These are phyloP conservation scores for Earliella scabrosa DNA, from an alignment of 1,284 basidiomycete genomes.

Conservation along the genomic window DNA sequence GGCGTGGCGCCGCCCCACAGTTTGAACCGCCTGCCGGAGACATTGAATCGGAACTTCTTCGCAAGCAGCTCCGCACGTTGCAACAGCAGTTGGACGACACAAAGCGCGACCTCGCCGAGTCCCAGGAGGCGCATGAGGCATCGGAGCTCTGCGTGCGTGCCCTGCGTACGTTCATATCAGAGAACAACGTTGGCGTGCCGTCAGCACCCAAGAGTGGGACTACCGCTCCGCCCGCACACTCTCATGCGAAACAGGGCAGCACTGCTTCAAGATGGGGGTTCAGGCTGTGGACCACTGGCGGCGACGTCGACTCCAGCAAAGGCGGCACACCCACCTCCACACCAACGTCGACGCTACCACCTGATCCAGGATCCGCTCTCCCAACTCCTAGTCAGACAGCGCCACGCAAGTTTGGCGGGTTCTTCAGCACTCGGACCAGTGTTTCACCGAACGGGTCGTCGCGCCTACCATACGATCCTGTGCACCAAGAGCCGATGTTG, in stretches of 20 bases:
- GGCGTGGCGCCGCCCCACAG: constrained; percentile 43
- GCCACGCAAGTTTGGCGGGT: constrained; percentile 62
- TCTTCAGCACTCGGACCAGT: constrained; percentile 64
- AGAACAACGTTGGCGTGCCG: constrained; percentile 62
- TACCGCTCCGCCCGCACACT: constrained; percentile 27
- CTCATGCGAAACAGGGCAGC: constrained; percentile 23
- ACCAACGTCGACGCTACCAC: constrained; percentile 22
- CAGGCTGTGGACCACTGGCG: constrained; percentile 63
- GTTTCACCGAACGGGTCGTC: constrained; percentile 46
- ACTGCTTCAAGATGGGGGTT: constrained; percentile 41
- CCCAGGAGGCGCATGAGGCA: constrained; percentile 83
- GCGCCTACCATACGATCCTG: constrained; percentile 17
- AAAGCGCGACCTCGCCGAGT: constrained; percentile 71
- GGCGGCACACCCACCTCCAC: constrained; percentile 26
- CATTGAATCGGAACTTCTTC: constrained; percentile 54
- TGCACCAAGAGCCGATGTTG: constrained; percentile 35
- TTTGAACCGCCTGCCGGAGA: constrained; percentile 27
- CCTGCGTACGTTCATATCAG: constrained; percentile 84
- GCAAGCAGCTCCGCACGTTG: constrained; percentile 61
- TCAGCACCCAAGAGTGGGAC: constrained; percentile 27
- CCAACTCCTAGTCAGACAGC: constrained; percentile 45
- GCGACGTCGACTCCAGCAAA: constrained; percentile 15
- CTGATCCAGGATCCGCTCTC: constrained; percentile 18
- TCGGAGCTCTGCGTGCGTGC: constrained; percentile 86
- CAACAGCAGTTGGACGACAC: constrained; percentile 67